Percentiles rank a stretch among this genome's conserved stretches.
Evolutionary conservation across 164 flowering plant species (phyloP).

Genomic region (Aristolochia fimbriata): DNA sequence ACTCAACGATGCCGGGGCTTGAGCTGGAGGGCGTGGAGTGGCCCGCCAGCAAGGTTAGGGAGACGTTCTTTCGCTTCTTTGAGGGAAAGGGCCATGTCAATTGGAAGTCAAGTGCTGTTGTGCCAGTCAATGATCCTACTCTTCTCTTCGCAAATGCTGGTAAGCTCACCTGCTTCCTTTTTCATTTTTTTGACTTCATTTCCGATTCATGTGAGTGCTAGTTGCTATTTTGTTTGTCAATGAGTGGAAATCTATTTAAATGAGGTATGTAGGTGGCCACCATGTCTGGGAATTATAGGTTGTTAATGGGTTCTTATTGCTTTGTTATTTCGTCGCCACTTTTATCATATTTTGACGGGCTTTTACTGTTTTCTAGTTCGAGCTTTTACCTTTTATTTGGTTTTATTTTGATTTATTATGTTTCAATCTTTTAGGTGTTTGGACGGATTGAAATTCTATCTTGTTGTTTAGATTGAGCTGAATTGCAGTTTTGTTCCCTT

Average conservation of each 20-base stretch:
- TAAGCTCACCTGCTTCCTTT: constrained; percentile 8
- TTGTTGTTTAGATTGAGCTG: too few relatives aligned
- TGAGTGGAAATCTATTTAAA: too few relatives aligned
- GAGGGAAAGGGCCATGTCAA: constrained; percentile 49
- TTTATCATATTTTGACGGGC: too few relatives aligned
- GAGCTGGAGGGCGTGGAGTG: constrained; percentile 32
- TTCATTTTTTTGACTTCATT: neutral
- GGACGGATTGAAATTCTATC: too few relatives aligned
- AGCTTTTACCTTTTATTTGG: too few relatives aligned
- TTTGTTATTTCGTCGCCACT: neutral
- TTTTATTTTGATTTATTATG: too few relatives aligned
- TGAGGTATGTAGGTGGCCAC: too few relatives aligned
- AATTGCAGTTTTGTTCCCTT: too few relatives aligned
- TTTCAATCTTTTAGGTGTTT: too few relatives aligned
- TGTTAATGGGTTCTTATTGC: neutral
- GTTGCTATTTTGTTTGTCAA: too few relatives aligned
- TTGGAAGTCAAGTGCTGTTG: constrained; percentile 89
- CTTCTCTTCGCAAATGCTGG: constrained; percentile 96
- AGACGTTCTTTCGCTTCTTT: constrained; percentile 68
- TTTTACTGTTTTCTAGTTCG: too few relatives aligned
- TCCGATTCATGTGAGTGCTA: neutral
- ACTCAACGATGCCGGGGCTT: constrained; percentile 14
- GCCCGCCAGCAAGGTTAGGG: constrained; percentile 70
- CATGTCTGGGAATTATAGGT: too few relatives aligned
- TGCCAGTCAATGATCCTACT: constrained; percentile 84